Conservation (phyloP, 2,329 filamentous ascomycete species). For the Monosporascus sp. region DNA sequence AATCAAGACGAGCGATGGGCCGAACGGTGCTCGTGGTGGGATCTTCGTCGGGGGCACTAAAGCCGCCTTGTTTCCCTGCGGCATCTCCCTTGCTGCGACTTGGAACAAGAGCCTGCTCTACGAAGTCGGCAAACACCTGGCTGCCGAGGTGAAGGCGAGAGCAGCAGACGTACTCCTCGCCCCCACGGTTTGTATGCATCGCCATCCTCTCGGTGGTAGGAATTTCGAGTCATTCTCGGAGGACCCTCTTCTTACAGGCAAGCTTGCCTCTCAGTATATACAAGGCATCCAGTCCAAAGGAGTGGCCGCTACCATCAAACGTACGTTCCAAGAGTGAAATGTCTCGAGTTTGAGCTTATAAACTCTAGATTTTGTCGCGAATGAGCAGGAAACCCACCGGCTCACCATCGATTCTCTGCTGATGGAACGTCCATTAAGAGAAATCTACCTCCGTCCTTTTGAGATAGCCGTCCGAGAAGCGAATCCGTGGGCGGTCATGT, state of each 20-base stretch:
- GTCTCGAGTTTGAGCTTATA: conserved; percentile 3
- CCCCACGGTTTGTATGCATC: conserved; percentile 76
- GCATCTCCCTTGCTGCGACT: conserved; percentile 71
- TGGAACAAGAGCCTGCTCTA: conserved; percentile 70
- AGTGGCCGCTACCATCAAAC: conserved; percentile 74
- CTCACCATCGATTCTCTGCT: conserved; percentile 60
- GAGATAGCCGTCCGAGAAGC: conserved; percentile 67
- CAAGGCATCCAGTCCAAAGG: conserved; percentile 68
- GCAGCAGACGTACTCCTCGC: conserved; percentile 70
- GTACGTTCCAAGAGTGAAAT: conserved; percentile 31
- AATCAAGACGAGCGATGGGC: conserved; percentile 64
- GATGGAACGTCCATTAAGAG: conserved; percentile 59
- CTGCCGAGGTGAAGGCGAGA: conserved; percentile 65
- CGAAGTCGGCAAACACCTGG: conserved; percentile 65
- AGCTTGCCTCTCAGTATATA: conserved; percentile 66
- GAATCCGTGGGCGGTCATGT: conserved; percentile 66
- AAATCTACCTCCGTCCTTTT: conserved; percentile 70
- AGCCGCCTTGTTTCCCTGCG: conserved; percentile 75
- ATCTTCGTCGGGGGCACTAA: conserved; percentile 64
- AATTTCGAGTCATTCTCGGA: conserved; percentile 87
- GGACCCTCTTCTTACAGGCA: conserved; percentile 72
- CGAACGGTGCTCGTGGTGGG: conserved; percentile 64
- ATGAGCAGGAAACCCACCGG: conserved; percentile 67
- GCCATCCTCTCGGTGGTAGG: conserved; percentile 75
- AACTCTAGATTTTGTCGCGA: conserved; percentile 57